These are phyloP conservation scores for Colletotrichum sidae DNA, from an alignment of 2,329 filamentous ascomycete genomes.

Conservation along the genomic window DNA sequence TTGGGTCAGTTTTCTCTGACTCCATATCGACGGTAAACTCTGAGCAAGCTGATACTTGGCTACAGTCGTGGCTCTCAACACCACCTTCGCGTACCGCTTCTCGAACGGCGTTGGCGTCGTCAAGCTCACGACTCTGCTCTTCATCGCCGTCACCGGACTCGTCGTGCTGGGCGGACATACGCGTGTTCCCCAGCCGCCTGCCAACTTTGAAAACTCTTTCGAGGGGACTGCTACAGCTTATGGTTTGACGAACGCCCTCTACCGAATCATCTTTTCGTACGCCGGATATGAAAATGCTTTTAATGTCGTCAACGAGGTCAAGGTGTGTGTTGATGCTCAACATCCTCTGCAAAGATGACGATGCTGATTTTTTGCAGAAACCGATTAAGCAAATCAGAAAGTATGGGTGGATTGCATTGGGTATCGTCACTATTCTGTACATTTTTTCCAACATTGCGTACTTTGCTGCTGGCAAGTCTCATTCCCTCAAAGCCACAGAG, in stretches of 20 bases:
- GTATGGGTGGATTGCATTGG: constrained; percentile 60
- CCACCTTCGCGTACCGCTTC: constrained; percentile 65
- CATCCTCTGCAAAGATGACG: neutral
- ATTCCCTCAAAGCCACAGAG: neutral
- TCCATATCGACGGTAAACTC: neutral
- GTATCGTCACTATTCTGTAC: constrained; percentile 65
- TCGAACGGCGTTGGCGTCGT: constrained; percentile 67
- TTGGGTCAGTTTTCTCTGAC: neutral
- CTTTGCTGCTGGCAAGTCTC: constrained; percentile 56
- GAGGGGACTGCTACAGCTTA: constrained; percentile 48
- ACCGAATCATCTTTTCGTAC: constrained; percentile 69
- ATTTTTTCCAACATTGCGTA: constrained; percentile 70
- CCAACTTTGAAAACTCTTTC: constrained; percentile 50
- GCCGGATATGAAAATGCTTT: constrained; percentile 69
- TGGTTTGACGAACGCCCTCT: constrained; percentile 58
- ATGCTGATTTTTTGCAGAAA: constrained; percentile 45
- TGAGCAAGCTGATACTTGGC: neutral
- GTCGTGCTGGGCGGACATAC: constrained; percentile 63
- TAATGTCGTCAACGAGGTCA: constrained; percentile 70
- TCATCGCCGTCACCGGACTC: constrained; percentile 69
- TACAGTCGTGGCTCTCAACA: constrained; percentile 60
- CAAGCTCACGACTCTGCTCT: constrained; percentile 70
- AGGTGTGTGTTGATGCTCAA: constrained; percentile 39
- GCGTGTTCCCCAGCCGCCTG: constrained; percentile 43
- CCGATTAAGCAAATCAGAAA: constrained; percentile 65